Conservation (phyloP, 306 rosid genomes). For the Cucumis sativus region Cucumber_9930_V3 NC_026655.2:30836501-30837000, state of each 20-base stretch:
- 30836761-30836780: slow-evolving; percentile 54
- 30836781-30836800: slow-evolving; percentile 58
- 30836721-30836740: slow-evolving; percentile 48
- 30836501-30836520: slow-evolving; percentile 74
- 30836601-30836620: slow-evolving; percentile 52
- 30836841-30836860: slow-evolving; percentile 57
- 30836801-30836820: slow-evolving; percentile 57
- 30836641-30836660: slow-evolving; percentile 54
- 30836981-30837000: neutral
- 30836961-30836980: neutral
- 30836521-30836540: slow-evolving; percentile 66
- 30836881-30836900: slow-evolving; percentile 42
- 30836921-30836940: neutral
- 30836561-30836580: slow-evolving; percentile 77
- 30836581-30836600: slow-evolving; percentile 84
- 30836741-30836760: slow-evolving; percentile 43
- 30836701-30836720: slow-evolving; percentile 43
- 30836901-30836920: slow-evolving; percentile 9
- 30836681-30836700: slow-evolving; percentile 71
- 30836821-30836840: slow-evolving; percentile 72
- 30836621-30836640: slow-evolving; percentile 51
- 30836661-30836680: slow-evolving; percentile 39
- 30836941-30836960: neutral
- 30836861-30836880: slow-evolving; percentile 24
- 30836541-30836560: slow-evolving; percentile 80